These are phyloP conservation scores for Rhodofomes roseus DNA, from an alignment of 1,284 basidiomycete species.

Conservation along the genomic window DNA sequence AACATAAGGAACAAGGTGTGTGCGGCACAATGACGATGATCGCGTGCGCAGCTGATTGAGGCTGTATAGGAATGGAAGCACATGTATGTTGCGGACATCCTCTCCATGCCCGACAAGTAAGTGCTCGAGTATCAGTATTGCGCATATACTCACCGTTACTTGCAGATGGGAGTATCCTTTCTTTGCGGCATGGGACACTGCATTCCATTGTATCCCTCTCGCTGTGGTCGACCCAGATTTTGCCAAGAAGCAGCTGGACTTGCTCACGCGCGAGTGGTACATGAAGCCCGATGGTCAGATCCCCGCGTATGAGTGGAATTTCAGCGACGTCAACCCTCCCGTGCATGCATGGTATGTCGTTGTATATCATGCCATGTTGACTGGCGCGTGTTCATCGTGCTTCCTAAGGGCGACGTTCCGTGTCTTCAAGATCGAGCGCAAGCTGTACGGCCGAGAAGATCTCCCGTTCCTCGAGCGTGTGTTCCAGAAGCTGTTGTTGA, in stretches of 20 bases:
- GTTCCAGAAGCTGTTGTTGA: constrained; percentile 95
- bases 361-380: constrained; percentile 4
- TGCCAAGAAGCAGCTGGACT: constrained; percentile 95
- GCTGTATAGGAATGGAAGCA: constrained; percentile 84
- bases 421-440: constrained; percentile 97
- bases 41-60: background rate
- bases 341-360: constrained; percentile 85
- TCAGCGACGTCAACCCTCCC: constrained; percentile 94
- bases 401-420: constrained; percentile 85
- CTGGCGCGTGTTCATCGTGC: background rate
- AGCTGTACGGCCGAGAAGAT: constrained; percentile 89
- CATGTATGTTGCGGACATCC: constrained; percentile 91
- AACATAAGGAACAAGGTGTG: constrained; percentile 78
- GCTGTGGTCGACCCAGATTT: constrained; percentile 94
- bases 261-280: constrained; percentile 98
- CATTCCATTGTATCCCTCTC: constrained; percentile 97
- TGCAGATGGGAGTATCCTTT: constrained; percentile 94
- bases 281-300: constrained; percentile 98
- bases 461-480: constrained; percentile 93
- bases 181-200: constrained; percentile 94
- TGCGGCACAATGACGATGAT: constrained; percentile 2
- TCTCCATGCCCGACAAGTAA: constrained; percentile 98
- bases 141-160: background rate
- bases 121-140: constrained; percentile 15
- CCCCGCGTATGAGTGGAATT: constrained; percentile 99